Base-by-base conservation (phyloP, 2,329 filamentous ascomycete genomes). In the Neurospora sp. region DNA sequence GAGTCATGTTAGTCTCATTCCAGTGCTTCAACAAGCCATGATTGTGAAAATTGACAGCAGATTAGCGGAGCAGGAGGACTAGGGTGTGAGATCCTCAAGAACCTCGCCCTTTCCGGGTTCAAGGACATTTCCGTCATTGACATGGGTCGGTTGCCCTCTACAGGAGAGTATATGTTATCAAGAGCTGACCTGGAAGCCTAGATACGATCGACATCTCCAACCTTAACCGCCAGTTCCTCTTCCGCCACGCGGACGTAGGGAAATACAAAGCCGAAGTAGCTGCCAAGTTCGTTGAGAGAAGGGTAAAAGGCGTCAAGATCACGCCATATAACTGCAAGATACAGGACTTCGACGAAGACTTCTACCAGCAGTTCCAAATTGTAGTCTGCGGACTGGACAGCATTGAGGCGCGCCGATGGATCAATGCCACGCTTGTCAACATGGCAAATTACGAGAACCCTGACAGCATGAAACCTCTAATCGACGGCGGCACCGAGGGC, bases 131-230 rank as follows among this genome's bases (percentile, higher is more conserved):
- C 99, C 83, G 96, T 99, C 71, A 98, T 99, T 76, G 96, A 99
- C 82, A 99, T 99, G 96, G 93, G 91, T 91, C 81, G 71, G 84
- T 78, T n/a, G 17, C 75, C 19, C 38, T 17, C 38, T 17, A 58
- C 13, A n/a, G 28, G 23, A 38, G 4, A 58, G 8, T 4, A 8
- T 23, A 52, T 28, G 19, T n/a, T 13, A n/a, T 15, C 13, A 46
- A 38, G 9, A 33, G 42, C 69, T 70, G n/a, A 70, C 52, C 3
- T 67, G 8, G n/a, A 42, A 38, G 39, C 17, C 40, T 38, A 70
- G 93, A 99, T 80, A 99, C 95, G 1, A 99, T 99, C 80, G 96
- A 99, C 78, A 95, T 99, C 72, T 97, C 94, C 68, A 99, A 99
- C 79, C 86, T 99, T 28, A 99, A 99, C 81, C 91, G 96, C 58